Conservation (phyloP, 2,329 filamentous ascomycete genomes). For the Pseudogymnoascus sp. region DNA sequence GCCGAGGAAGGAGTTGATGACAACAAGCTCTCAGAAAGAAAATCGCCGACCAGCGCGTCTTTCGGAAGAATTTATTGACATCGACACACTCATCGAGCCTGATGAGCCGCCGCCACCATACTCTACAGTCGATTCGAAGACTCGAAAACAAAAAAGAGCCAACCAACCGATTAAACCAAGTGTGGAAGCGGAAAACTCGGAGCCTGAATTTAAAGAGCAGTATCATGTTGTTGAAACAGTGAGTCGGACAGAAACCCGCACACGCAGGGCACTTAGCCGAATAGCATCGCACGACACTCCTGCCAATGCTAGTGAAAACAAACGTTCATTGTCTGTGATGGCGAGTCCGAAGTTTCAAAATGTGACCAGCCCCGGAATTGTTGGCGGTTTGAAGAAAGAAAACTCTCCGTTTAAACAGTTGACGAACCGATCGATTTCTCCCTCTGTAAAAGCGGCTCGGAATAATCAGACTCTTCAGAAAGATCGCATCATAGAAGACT, state of each 20-base stretch:
- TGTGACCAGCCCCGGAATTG: not conserved
- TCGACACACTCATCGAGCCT: slow-evolving; percentile 21
- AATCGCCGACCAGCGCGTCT: slow-evolving; percentile 2
- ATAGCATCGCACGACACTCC: slow-evolving; percentile 15
- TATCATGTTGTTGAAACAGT: slow-evolving; percentile 22
- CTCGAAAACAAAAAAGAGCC: not conserved
- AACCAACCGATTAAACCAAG: slow-evolving; percentile 14
- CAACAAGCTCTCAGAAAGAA: slow-evolving; percentile 5
- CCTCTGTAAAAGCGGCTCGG: slow-evolving; percentile 7
- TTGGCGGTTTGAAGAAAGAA: not conserved
- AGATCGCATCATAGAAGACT: slow-evolving; percentile 7
- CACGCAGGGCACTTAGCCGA: slow-evolving; percentile 22
- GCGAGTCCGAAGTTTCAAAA: slow-evolving; percentile 1
- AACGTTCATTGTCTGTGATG: not conserved
- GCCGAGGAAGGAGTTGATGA: slow-evolving; percentile 11
- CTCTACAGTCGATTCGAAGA: not conserved
- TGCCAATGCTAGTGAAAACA: not conserved
- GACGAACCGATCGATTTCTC: not conserved
- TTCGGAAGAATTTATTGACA: slow-evolving; percentile 26
- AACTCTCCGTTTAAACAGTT: slow-evolving; percentile 1
- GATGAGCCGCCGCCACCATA: not conserved
- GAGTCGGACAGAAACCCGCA: slow-evolving; percentile 21
- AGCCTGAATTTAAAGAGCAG: slow-evolving; percentile 8
- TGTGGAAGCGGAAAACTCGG: not conserved
- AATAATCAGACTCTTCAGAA: slow-evolving; percentile 10